Conservation (phyloP, 306 rosid species). For the Psophocarpus tetragonolobus region DNA sequence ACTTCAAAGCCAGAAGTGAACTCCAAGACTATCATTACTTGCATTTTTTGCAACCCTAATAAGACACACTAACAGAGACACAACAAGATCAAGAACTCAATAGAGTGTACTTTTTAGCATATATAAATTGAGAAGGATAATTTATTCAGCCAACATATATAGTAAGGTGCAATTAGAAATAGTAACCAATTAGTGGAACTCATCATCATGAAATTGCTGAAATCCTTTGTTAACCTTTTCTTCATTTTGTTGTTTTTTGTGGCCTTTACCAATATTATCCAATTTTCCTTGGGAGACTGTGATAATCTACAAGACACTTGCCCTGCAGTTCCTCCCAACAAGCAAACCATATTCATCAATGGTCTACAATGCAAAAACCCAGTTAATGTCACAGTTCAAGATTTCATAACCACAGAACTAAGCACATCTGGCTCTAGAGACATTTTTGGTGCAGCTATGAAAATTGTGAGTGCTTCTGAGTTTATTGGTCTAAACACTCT, state of each 20-base stretch:
- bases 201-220: constrained; percentile 65
- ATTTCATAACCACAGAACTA: constrained; percentile 60
- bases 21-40: constrained; percentile 63
- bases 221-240: constrained; percentile 19
- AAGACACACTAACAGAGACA: background rate
- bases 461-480: constrained; percentile 58
- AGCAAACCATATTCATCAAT: constrained; percentile 66
- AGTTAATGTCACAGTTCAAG: constrained; percentile 46
- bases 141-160: constrained; percentile 16
- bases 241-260: no score
- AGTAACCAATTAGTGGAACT: constrained; percentile 23
- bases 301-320: constrained; percentile 69
- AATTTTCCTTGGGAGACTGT: constrained; percentile 48
- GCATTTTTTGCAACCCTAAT: constrained; percentile 50
- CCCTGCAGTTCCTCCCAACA: constrained; percentile 45
- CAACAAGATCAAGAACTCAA: constrained; percentile 25
- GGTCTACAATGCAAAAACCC: constrained; percentile 82
- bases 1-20: constrained; percentile 71
- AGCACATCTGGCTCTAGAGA: constrained; percentile 38
- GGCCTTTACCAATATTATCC: constrained; percentile 34
- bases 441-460: constrained; percentile 48
- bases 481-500: constrained; percentile 74
- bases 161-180: constrained; percentile 13
- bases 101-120: background rate
- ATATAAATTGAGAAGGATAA: constrained; percentile 25